Percentiles rank a stretch among this genome's conserved stretches.
Evolutionary conservation across 1,284 basidiomycete species (phyloP).

Genomic region (Sporisorium exsertum): DNA sequence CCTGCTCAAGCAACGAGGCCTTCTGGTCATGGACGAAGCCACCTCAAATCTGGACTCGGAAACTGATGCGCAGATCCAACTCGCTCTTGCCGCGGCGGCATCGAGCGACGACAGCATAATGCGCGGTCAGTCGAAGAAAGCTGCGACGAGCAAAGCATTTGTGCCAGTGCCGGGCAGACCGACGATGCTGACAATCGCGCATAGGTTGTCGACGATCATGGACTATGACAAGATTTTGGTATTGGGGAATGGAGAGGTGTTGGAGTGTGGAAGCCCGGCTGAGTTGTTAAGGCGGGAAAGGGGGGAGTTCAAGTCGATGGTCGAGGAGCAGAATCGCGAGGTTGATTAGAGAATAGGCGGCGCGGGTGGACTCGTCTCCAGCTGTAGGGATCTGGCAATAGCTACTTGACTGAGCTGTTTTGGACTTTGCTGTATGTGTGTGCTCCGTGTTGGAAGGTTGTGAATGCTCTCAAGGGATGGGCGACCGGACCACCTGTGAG

Average conservation of each 20-base stretch:
- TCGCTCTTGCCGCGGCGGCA: slow-evolving; percentile 69
- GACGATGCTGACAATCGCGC: slow-evolving; percentile 68
- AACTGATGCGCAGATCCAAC: slow-evolving; percentile 74
- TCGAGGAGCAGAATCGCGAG: slow-evolving; percentile 27
- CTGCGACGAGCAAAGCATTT: not conserved
- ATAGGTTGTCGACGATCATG: slow-evolving; percentile 79
- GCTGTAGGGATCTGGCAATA: not conserved
- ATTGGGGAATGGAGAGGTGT: slow-evolving; percentile 78
- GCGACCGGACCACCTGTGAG: no score
- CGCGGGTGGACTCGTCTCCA: not conserved
- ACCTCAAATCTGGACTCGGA: slow-evolving; percentile 23
- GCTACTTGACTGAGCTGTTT: no score
- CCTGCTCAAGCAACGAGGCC: slow-evolving; percentile 72
- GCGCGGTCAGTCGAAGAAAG: slow-evolving; percentile 5
- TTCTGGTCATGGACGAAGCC: slow-evolving; percentile 73
- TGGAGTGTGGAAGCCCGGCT: slow-evolving; percentile 72
- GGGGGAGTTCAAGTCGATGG: slow-evolving; percentile 36
- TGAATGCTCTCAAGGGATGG: no score
- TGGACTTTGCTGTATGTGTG: no score
- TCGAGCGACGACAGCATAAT: not conserved
- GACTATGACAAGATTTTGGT: slow-evolving; percentile 81
- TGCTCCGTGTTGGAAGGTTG: no score
- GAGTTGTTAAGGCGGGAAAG: slow-evolving; percentile 21
- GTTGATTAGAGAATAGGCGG: not conserved
- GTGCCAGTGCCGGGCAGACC: slow-evolving; percentile 17